Evolutionary conservation across 140 eudicot species (phyloP).

Genomic region (Oenanthe javanica): DNA sequence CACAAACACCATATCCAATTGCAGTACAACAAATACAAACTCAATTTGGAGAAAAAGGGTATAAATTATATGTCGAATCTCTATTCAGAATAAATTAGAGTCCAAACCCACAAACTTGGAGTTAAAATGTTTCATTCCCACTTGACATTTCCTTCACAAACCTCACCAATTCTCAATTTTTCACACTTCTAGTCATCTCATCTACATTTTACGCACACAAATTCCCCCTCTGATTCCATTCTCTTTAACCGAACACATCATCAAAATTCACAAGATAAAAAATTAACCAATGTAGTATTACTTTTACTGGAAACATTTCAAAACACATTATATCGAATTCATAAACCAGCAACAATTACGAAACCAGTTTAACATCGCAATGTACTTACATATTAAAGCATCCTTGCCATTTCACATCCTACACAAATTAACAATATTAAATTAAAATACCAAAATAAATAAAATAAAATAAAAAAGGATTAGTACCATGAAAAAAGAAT

Average conservation of each 20-base stretch:
- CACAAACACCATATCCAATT: too few species aligned
- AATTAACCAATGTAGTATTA: too few species aligned
- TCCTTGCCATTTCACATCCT: constrained; percentile 6
- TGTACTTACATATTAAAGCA: constrained; percentile 3
- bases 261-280: too few species aligned
- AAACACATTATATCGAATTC: background rate
- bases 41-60: too few species aligned
- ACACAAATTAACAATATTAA: background rate
- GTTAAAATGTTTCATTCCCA: background rate
- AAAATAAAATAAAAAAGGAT: background rate
- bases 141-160: background rate
- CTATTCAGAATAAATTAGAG: too few species aligned
- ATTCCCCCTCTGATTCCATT: too few species aligned
- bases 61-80: too few species aligned
- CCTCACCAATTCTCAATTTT: background rate
- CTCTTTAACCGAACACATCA: too few species aligned
- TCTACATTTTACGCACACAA: too few species aligned
- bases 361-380: background rate
- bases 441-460: too few species aligned
- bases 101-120: background rate
- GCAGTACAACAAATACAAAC: too few species aligned
- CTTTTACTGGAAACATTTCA: background rate
- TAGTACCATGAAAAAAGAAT: constrained; percentile 3
- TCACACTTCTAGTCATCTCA: too few species aligned
- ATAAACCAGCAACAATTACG: background rate